Evolutionary conservation across 768 basidiomycete species (phyloP).

Genomic region (Steccherinum ochraceum): DNA sequence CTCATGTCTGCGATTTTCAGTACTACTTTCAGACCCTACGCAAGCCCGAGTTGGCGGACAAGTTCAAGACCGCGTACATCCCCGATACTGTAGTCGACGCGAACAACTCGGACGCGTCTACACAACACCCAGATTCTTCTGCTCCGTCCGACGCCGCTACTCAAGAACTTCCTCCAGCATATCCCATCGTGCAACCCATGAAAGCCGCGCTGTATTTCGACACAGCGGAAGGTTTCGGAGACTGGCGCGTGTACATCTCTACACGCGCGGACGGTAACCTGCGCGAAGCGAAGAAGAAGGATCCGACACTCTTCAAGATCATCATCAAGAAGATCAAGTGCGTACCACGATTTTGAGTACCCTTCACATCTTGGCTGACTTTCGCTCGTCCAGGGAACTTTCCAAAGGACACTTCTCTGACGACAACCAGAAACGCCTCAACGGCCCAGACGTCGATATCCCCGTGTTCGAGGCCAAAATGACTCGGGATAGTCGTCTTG

Average conservation of each 20-base stretch:
- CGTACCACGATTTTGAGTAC: slow-evolving; percentile 11
- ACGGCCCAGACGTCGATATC: slow-evolving; percentile 34
- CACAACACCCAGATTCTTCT: not conserved
- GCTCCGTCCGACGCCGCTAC: not conserved
- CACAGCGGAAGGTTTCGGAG: slow-evolving; percentile 52
- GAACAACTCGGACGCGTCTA: not conserved
- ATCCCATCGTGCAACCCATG: slow-evolving; percentile 48
- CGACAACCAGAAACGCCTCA: slow-evolving; percentile 61
- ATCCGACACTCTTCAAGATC: slow-evolving; percentile 42
- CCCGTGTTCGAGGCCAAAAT: slow-evolving; percentile 70
- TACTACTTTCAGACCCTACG: slow-evolving; percentile 8
- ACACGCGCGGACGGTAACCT: slow-evolving; percentile 43
- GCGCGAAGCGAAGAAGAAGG: slow-evolving; percentile 38
- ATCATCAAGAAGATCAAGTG: slow-evolving; percentile 67
- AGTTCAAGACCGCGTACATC: slow-evolving; percentile 11
- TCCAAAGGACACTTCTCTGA: slow-evolving; percentile 65
- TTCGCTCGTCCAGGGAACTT: slow-evolving; percentile 41
- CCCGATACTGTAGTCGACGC: not conserved
- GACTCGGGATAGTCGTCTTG: slow-evolving; percentile 28
- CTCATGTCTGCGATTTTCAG: not conserved
- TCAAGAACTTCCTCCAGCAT: slow-evolving; percentile 24
- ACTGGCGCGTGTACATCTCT: slow-evolving; percentile 56
- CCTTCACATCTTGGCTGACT: not conserved
- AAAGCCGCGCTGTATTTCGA: slow-evolving; percentile 58
- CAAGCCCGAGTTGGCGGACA: slow-evolving; percentile 2